A percentile compares a stretch with the other conserved stretches of the same genome.
Evolutionary conservation across 202 grass and related monocot species (phyloP).

Genomic region (Digitaria exilis): DNA sequence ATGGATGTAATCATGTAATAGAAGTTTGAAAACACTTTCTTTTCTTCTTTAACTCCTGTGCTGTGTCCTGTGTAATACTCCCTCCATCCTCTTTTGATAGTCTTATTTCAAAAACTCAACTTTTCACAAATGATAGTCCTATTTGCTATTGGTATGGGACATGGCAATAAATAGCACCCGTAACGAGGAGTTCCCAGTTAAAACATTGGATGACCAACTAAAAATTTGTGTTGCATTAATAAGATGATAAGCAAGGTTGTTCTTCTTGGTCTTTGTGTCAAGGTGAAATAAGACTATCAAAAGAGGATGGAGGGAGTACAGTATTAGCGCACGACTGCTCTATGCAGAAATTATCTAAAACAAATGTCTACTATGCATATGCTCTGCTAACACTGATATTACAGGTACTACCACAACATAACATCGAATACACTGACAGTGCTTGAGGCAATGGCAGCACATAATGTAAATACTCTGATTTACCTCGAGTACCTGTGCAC

Average conservation of each 20-base stretch:
- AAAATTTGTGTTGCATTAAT: no score
- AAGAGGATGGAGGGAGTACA: no score
- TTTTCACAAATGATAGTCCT: no score
- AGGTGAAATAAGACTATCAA: no score
- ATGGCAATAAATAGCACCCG: no score
- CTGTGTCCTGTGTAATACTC: background rate
- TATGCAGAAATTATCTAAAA: background rate
- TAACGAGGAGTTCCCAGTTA: no score
- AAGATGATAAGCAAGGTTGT: no score
- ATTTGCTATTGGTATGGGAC: no score
- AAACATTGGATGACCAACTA: no score
- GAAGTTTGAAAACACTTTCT: background rate
- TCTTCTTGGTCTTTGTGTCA: no score
- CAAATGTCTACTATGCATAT: background rate
- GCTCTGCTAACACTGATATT: constrained; percentile 25
- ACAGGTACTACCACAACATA: constrained; percentile 93
- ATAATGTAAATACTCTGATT: constrained; percentile 76
- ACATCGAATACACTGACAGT: constrained; percentile 72
- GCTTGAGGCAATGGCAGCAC: constrained; percentile 71
- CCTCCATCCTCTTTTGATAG: no score
- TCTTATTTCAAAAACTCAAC: no score
- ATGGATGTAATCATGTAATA: background rate
- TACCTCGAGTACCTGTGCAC: constrained; percentile 89
- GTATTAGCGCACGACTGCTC: background rate
- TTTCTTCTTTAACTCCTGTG: background rate